Evolutionary conservation across 805 yeast species (phyloP), one percentile per base, ranked within the genome.

Genomic region (Barnettozyma pratensis): DNA sequence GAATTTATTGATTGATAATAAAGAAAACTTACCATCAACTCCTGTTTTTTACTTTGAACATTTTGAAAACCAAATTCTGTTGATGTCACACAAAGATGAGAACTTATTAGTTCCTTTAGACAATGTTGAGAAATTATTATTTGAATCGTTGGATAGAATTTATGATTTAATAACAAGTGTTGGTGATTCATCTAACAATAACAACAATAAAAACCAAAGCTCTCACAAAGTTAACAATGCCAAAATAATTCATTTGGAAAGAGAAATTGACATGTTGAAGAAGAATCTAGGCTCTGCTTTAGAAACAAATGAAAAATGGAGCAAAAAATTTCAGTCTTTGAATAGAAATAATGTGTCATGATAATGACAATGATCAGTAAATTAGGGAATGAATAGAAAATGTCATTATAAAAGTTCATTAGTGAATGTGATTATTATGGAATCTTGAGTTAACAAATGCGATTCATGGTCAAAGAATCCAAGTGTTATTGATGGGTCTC

Each of bases 241-340:
- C 4, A 53, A 36, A 30, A 45, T 52, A 2, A 38, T 6, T 2
- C 42, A 41, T n/a, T 45, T 61, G 29, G 44, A 56, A n/a, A 39
- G 39, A 6, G 54, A 54, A 19, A 46, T 59, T 8, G 42, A 43
- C 1, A n/a, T 35, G 6, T 47, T 62, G 42, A 50, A 47, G 7
- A 37, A 41, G 26, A 59, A 56, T 42, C 45, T 62, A 31, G 49
- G 48, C 1, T 42, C 44, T 6, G 60, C 62, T 14, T 48, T 58
- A 43, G 64, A 58, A 34, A 55, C 55, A 6, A 60, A 58, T 43
- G 64, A 61, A 32, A 59, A 58, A 42, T 62, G 64, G 66, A 58
- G 54, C 12, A 45, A 45, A 25, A 54, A 48, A 38, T 60, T 53
- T 37, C 44, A 49, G 27, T 7, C 42, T 3, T 28, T 36, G 35